phyloP scores from a whole-genome alignment of 148 eudicot species.

The Chenopodium berlandieri region DNA sequence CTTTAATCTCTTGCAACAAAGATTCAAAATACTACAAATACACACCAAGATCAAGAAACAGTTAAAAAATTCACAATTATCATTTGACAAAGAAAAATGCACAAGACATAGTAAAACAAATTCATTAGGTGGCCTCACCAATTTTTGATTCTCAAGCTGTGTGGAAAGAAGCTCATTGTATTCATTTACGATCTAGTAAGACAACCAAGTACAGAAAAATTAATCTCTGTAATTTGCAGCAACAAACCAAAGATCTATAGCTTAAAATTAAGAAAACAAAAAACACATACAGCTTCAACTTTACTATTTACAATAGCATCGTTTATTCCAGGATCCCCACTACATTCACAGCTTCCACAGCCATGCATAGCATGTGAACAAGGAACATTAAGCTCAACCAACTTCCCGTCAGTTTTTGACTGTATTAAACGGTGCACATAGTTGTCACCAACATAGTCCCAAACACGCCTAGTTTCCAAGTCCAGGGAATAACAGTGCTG shows the following conservation, averaged over 20 bases:
- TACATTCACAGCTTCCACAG: slow-evolving; percentile 59
- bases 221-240: background rate
- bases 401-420: slow-evolving; percentile 92
- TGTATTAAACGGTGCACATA: slow-evolving; percentile 90
- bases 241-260: background rate
- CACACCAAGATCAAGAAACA: slow-evolving; percentile 7
- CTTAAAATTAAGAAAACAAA: background rate
- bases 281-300: slow-evolving; percentile 70
- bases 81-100: slow-evolving; percentile 1
- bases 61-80: background rate
- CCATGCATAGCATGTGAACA: slow-evolving; percentile 50
- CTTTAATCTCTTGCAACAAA: slow-evolving; percentile 66
- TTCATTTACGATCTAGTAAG: slow-evolving; percentile 72
- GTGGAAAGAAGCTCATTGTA: slow-evolving; percentile 87
- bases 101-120: background rate
- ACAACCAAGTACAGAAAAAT: background rate
- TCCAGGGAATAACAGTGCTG: slow-evolving; percentile 93
- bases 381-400: slow-evolving; percentile 79
- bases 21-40: slow-evolving; percentile 73
- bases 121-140: slow-evolving; percentile 39
- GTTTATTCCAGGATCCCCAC: slow-evolving; percentile 52
- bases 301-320: slow-evolving; percentile 67
- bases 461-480: slow-evolving; percentile 88
- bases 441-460: slow-evolving; percentile 96
- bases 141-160: slow-evolving; percentile 88